Conservation (phyloP, 768 basidiomycete genomes). For the Nevesoporus exiguus region DNA sequence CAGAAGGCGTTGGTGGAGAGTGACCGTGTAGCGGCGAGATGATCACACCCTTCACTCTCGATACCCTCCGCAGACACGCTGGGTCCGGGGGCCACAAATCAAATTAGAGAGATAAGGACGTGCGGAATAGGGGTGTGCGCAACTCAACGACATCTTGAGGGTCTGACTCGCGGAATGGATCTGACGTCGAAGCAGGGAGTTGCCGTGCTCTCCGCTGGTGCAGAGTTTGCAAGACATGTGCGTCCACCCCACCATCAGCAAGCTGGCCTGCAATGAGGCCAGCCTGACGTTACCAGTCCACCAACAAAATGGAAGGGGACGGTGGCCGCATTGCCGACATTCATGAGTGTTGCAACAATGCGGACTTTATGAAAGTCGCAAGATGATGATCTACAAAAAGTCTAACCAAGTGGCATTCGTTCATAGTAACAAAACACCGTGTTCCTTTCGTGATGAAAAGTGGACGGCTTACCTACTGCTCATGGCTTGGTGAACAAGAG, state of each 20-base stretch:
- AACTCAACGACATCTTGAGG: slow-evolving; percentile 41
- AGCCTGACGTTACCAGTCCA: slow-evolving; percentile 7
- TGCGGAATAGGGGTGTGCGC: slow-evolving; percentile 7
- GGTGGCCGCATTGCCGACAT: slow-evolving; percentile 7
- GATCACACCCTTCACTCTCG: slow-evolving; percentile 46
- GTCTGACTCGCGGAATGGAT: slow-evolving; percentile 24
- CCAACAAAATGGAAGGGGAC: not conserved
- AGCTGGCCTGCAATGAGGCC: slow-evolving; percentile 15
- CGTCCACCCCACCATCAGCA: slow-evolving; percentile 14
- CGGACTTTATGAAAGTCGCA: slow-evolving; percentile 10
- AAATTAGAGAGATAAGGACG: slow-evolving; percentile 15
- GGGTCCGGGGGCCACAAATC: slow-evolving; percentile 48
- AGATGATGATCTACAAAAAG: slow-evolving; percentile 12
- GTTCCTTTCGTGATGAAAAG: too few relatives aligned
- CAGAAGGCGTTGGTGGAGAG: slow-evolving; percentile 45
- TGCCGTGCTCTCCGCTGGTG: not conserved
- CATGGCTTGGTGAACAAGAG: too few relatives aligned
- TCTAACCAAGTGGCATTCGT: not conserved
- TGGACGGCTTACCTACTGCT: too few relatives aligned
- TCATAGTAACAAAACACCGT: not conserved
- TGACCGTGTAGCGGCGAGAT: slow-evolving; percentile 45
- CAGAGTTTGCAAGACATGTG: slow-evolving; percentile 7
- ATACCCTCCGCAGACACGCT: slow-evolving; percentile 51
- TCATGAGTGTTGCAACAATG: slow-evolving; percentile 3
- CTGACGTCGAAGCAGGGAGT: slow-evolving; percentile 9